Evolutionary conservation across 768 basidiomycete genomes (phyloP).

Genomic region (Rhodotorula babjevae): DNA sequence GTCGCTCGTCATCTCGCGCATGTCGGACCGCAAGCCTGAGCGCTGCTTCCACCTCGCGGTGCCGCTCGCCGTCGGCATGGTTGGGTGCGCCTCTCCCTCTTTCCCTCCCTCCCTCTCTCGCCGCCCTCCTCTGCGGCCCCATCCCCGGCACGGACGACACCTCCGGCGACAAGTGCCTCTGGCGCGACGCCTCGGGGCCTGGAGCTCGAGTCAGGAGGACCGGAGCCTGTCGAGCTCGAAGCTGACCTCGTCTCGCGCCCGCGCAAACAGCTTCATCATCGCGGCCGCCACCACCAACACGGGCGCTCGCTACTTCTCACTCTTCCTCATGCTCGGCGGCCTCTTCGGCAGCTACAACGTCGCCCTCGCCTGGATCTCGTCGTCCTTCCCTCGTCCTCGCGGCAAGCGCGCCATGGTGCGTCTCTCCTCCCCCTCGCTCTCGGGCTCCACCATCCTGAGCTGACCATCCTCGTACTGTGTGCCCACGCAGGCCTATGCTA

Average conservation of each 20-base stretch:
- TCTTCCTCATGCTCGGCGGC: slow-evolving; percentile 43
- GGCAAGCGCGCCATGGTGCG: slow-evolving; percentile 40
- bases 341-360: slow-evolving; percentile 42
- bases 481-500: slow-evolving; percentile 18
- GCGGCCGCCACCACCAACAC: slow-evolving; percentile 37
- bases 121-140: too few species aligned
- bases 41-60: slow-evolving; percentile 40
- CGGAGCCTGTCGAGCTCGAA: too few species aligned
- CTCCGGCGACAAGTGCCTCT: too few species aligned
- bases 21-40: slow-evolving; percentile 39
- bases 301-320: slow-evolving; percentile 40
- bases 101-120: too few species aligned
- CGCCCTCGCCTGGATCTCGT: slow-evolving; percentile 41
- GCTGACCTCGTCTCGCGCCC: neutral
- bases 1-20: slow-evolving; percentile 35
- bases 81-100: slow-evolving; percentile 24
- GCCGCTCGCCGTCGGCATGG: slow-evolving; percentile 37
- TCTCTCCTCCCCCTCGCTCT: neutral
- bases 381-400: slow-evolving; percentile 41
- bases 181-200: too few species aligned
- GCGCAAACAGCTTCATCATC: neutral
- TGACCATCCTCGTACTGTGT: neutral
- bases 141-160: too few species aligned
- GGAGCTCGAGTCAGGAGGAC: too few species aligned
- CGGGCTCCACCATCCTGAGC: neutral